These are phyloP conservation scores for Pistacia vera DNA, from an alignment of 345 rosid genomes.

Conservation along the genomic window DNA sequence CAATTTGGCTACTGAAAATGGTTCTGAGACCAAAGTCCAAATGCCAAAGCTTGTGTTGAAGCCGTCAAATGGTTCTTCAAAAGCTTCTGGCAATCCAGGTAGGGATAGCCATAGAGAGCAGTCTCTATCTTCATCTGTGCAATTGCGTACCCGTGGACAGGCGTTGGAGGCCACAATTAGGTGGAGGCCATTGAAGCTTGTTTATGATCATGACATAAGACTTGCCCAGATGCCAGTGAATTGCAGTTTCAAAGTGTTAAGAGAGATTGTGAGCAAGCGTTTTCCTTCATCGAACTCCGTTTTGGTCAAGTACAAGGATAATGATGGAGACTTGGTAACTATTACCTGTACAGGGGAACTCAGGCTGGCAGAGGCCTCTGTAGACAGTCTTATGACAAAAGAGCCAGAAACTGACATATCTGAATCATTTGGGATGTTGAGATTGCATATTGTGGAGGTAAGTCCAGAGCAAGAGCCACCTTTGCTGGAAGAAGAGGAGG, in stretches of 20 bases:
- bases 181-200: conserved; percentile 84
- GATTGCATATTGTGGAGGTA: conserved; percentile 90
- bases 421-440: conserved; percentile 66
- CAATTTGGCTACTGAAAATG: conserved; percentile 49
- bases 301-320: conserved; percentile 84
- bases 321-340: conserved; percentile 93
- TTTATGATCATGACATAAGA: conserved; percentile 92
- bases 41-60: conserved; percentile 59
- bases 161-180: conserved; percentile 40
- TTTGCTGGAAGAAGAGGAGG: conserved; percentile 72
- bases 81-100: conserved; percentile 28
- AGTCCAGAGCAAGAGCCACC: conserved; percentile 90
- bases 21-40: conserved; percentile 50
- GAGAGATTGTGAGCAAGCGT: conserved; percentile 79
- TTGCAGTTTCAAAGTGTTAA: conserved; percentile 71
- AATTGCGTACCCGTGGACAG: conserved; percentile 22
- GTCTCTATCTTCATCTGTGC: conserved; percentile 29
- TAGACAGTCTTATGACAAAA: conserved; percentile 53
- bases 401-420: conserved; percentile 61
- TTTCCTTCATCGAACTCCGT: conserved; percentile 88
- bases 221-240: conserved; percentile 84
- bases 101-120: conserved; percentile 36
- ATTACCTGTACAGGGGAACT: conserved; percentile 79
- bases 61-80: conserved; percentile 54
- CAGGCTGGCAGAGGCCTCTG: conserved; percentile 70